Evolutionary conservation across 2,329 filamentous ascomycete genomes (phyloP), one percentile per base, ranked within the genome.

Genomic region (Fusarium sp.): DNA sequence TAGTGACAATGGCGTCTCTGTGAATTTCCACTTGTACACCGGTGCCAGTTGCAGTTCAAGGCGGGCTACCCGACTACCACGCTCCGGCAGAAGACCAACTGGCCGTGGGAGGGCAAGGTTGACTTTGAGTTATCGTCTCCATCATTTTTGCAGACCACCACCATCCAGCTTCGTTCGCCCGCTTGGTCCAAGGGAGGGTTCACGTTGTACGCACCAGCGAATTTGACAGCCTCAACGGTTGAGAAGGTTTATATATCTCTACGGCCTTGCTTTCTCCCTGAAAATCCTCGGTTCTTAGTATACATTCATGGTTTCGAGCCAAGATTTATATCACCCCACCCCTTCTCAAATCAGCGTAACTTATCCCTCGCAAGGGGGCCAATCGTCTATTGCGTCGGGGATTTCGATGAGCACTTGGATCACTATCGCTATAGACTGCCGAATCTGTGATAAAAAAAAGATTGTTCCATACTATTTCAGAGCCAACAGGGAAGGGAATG

Each of bases 341-440:
- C 88, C 3, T 87, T 87, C 74, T 87, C 88, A 1, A 87, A 87
- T 71, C 87, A 90, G 76, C 80, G 84, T 32, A 87, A 86, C 12
- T 72, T 89, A 45, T 83, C 86, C 5, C 79, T 91, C 14, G 87
- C 85, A 10, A 84, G 88, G 15, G 89, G 89, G 1, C 89, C 89
- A 0, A 78, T 91, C 26, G 81, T 91, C 15, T 91, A 91, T 79
- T 91, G 88, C 69, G 83, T 88, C 11, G 89, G 91, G 76, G 89
- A 91, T 68, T 75, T 83, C 12, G 89, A 91, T 73, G 90, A 22
- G 54, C 28, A 36, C n/a, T 44, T n/a, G 47, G 20, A 17, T 60
- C 44, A 15, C 38, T 44, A 24, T 35, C 51, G 13, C 39, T 30
- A 36, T 60, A 64, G 35, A 54, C 48, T 36, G 45, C 26, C 28